Conservation (phyloP, 225 moss, liverwort and hornwort genomes). For the Ulota crispa region DNA sequence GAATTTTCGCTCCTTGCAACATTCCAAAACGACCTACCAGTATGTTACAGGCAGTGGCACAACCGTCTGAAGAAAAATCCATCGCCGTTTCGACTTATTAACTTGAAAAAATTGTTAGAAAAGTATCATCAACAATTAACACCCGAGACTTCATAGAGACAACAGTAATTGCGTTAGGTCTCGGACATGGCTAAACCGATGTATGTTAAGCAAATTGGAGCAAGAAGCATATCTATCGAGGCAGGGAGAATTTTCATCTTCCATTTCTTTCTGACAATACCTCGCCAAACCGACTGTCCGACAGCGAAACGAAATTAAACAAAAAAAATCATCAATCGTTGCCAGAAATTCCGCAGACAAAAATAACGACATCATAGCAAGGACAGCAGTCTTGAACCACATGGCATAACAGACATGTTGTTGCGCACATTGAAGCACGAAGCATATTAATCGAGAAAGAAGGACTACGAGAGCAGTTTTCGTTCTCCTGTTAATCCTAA, state of each 20-base stretch:
- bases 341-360: background rate
- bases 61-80: background rate
- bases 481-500: too few species aligned
- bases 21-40: slow-evolving; percentile 14
- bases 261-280: background rate
- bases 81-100: background rate
- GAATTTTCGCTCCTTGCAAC: background rate
- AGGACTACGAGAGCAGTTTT: background rate
- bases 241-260: background rate
- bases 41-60: slow-evolving; percentile 5
- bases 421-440: slow-evolving; percentile 18
- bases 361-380: background rate
- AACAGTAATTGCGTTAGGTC: background rate
- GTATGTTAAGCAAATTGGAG: slow-evolving; percentile 7
- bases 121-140: background rate
- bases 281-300: background rate
- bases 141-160: background rate
- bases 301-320: background rate
- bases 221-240: background rate
- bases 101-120: background rate
- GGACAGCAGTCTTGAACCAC: background rate
- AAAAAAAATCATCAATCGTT: background rate
- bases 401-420: background rate
- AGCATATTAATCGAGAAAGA: slow-evolving; percentile 20
- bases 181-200: background rate